phyloP scores from a whole-genome alignment of 2,329 filamentous ascomycete genomes.

The Davidsoniella virescens region DNA sequence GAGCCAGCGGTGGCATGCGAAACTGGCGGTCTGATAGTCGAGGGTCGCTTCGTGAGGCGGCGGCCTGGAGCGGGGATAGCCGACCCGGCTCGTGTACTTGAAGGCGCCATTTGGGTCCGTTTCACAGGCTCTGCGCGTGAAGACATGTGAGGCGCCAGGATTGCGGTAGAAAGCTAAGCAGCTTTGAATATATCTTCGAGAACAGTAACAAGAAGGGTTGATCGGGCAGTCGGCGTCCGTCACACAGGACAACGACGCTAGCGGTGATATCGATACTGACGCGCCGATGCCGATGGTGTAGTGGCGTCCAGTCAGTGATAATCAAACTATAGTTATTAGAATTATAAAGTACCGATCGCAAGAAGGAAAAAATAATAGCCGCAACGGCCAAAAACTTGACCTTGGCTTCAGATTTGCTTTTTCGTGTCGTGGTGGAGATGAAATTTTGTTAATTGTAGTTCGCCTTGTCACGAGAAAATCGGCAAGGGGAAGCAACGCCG shows the following conservation, averaged over 20 bases:
- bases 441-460: too few relatives aligned
- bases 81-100: constrained; percentile 5
- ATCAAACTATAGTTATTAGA: not conserved
- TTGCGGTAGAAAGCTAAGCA: constrained; percentile 10
- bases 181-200: not conserved
- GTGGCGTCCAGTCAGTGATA: not conserved
- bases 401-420: not conserved
- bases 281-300: too few relatives aligned
- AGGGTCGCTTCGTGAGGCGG: constrained; percentile 10
- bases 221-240: not conserved
- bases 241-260: not conserved
- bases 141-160: constrained; percentile 9
- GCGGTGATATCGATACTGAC: not conserved
- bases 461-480: too few relatives aligned
- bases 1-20: not conserved
- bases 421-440: not conserved
- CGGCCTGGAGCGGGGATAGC: constrained; percentile 8
- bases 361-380: not conserved
- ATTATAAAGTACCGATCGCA: not conserved
- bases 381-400: not conserved
- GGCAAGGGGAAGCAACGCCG: too few relatives aligned
- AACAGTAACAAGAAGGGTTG: not conserved
- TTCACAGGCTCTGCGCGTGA: constrained; percentile 11
- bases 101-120: constrained; percentile 7
- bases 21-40: constrained; percentile 5